Base-by-base conservation (phyloP, 257 asterid species). In the Craterostigma plantagineum region DNA sequence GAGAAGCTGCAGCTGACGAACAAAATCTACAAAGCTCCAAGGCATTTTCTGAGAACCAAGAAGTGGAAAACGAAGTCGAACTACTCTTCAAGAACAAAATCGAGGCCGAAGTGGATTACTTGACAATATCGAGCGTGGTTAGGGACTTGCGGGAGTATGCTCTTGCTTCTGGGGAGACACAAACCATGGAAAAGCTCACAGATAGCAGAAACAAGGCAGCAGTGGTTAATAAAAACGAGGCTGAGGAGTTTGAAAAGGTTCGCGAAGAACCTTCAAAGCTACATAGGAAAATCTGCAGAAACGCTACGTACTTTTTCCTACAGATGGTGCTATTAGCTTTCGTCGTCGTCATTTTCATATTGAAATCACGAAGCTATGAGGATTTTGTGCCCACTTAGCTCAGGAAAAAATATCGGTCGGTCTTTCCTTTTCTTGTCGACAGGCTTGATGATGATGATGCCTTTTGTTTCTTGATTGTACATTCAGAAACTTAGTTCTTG, bases 71-170 rank as follows among this genome's bases (percentile, higher is more conserved):
- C 50, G 91, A 70, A 52, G 61, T 67, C 4, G 93, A 83, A 54
- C 45, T 49, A 38, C 41, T 70, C 55, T 60, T 65, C 33, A 68
- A 48, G 73, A 69, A 60, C 60, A 72, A 70, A 60, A 72, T 84
- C 33, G 93, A 76, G 77, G 75, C 82, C 11, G 96, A 84, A 64
- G 73, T 84, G 30, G 75, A 71, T 63, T 70, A 69, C 63, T 34
- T 80, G 49, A 57, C 58, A 9, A 63, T 70, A 57, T 30, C 43
- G 67, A 55, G 64, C 59, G 61, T 63, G 63, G 16, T 73, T 54
- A 30, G 66, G 47, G 50, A 40, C 10, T 16, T 40, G 45, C 13
- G 45, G 16, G 13, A 14, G 16, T 1, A 11, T 1, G 16, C 10
- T 8, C 16, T 8, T 9, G 16, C 30, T 23, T 23, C 17, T 1